Conservation (phyloP, 371 early-diverging fungal species). For the Thermomucor indicae-seudaticae region DNA sequence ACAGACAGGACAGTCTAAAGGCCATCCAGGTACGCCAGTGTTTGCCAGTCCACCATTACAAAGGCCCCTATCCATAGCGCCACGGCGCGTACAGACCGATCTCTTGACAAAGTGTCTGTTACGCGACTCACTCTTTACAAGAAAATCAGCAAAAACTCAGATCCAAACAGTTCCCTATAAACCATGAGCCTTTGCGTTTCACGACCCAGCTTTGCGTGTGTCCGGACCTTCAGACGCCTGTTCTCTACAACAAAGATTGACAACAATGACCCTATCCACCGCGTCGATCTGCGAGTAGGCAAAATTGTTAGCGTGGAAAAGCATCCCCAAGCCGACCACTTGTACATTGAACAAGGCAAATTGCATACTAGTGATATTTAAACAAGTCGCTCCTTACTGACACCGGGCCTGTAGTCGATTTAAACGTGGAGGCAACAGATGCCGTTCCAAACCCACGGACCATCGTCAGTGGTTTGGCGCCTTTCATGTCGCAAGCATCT, state of each 20-base stretch:
- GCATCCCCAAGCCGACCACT: constrained; percentile 70
- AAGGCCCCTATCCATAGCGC: too few species aligned
- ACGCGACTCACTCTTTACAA: too few species aligned
- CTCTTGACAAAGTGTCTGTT: too few species aligned
- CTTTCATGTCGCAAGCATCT: constrained; percentile 49
- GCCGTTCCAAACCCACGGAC: constrained; percentile 48
- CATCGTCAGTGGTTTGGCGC: constrained; percentile 77
- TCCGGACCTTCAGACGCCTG: too few species aligned
- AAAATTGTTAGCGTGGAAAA: constrained; percentile 56
- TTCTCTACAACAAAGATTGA: constrained; percentile 7
- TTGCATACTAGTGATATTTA: background rate
- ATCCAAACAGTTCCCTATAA: too few species aligned
- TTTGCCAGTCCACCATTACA: too few species aligned
- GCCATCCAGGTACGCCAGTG: too few species aligned
- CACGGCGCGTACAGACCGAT: too few species aligned
- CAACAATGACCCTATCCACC: constrained; percentile 45
- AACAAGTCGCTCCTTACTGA: background rate
- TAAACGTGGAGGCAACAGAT: constrained; percentile 50
- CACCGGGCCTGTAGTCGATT: constrained; percentile 40
- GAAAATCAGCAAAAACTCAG: too few species aligned
- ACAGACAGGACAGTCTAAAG: too few species aligned
- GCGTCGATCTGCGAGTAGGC: constrained; percentile 75
- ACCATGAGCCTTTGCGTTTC: too few species aligned
- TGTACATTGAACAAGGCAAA: constrained; percentile 72
- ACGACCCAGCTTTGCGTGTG: too few species aligned